Conservation (phyloP, 2,329 filamentous ascomycete species). For the Ascochyta fabae region DNA sequence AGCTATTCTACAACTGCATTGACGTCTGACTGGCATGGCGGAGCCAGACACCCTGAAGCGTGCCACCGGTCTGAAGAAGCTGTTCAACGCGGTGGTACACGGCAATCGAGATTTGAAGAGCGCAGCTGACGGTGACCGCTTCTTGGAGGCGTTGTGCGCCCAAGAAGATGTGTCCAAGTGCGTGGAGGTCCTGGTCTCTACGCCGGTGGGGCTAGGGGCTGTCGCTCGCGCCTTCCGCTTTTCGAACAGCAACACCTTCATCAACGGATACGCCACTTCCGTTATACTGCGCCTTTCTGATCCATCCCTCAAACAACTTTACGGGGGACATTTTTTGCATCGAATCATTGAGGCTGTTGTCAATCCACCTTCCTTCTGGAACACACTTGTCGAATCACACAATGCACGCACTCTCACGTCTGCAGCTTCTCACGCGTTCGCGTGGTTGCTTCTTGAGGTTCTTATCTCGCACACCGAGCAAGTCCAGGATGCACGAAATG, state of each 20-base stretch:
- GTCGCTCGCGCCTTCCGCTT: slow-evolving; percentile 54
- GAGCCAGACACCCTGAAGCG: slow-evolving; percentile 29
- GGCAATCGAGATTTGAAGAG: slow-evolving; percentile 50
- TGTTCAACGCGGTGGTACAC: slow-evolving; percentile 50
- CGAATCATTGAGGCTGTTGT: slow-evolving; percentile 56
- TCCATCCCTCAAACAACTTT: slow-evolving; percentile 56
- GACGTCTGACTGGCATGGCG: neutral
- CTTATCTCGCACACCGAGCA: slow-evolving; percentile 42
- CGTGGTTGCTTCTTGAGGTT: slow-evolving; percentile 55
- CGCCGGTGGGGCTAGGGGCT: slow-evolving; percentile 34
- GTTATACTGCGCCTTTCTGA: slow-evolving; percentile 48
- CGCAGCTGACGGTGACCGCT: slow-evolving; percentile 51
- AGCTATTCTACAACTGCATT: neutral
- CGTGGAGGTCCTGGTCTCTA: slow-evolving; percentile 44
- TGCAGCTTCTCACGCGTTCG: slow-evolving; percentile 41
- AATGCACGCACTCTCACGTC: slow-evolving; percentile 29
- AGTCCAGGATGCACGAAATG: slow-evolving; percentile 32
- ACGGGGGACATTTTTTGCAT: slow-evolving; percentile 58
- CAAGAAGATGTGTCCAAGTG: slow-evolving; percentile 52
- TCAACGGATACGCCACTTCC: slow-evolving; percentile 49
- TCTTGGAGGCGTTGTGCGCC: slow-evolving; percentile 57
- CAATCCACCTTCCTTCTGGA: slow-evolving; percentile 64
- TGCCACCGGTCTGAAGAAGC: slow-evolving; percentile 43
- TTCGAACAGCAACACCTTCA: slow-evolving; percentile 52
- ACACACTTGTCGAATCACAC: slow-evolving; percentile 50